A percentile compares a stretch with the other conserved stretches of the same genome.
These are phyloP conservation scores for Cercospora sojina DNA, from an alignment of 2,329 filamentous ascomycete species.

Conservation along the genomic window DNA sequence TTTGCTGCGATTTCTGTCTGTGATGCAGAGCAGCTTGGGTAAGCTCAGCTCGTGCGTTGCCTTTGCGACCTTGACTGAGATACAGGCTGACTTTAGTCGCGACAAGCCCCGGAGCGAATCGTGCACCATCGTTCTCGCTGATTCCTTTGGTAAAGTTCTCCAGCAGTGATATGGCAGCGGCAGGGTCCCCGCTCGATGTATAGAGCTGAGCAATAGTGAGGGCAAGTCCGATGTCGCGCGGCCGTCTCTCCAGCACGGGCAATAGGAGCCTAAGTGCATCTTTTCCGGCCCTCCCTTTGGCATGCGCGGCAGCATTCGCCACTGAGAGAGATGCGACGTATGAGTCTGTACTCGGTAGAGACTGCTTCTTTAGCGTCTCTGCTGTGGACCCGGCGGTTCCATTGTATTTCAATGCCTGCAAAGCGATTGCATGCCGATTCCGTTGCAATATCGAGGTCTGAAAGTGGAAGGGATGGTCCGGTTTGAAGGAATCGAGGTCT, in stretches of 20 bases:
- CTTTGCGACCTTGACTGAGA: conserved; percentile 69
- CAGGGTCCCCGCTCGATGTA: conserved; percentile 67
- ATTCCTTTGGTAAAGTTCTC: conserved; percentile 73
- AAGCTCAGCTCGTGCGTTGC: conserved; percentile 70
- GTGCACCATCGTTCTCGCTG: conserved; percentile 67
- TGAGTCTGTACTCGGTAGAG: conserved; percentile 42
- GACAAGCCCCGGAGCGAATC: conserved; percentile 81
- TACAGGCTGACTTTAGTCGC: conserved; percentile 79
- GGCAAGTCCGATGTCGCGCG: conserved; percentile 75
- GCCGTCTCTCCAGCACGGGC: conserved; percentile 68
- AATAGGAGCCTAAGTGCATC: conserved; percentile 68
- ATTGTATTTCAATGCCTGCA: conserved; percentile 66
- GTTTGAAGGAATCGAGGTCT: conserved; percentile 53
- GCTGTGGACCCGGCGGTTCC: conserved; percentile 61
- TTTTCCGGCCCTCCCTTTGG: conserved; percentile 62
- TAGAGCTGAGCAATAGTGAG: conserved; percentile 82
- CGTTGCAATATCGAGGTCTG: conserved; percentile 62
- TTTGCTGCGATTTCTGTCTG: conserved; percentile 59
- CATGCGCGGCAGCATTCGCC: conserved; percentile 72
- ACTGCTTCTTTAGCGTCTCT: conserved; percentile 49
- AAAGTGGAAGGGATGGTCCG: conserved; percentile 69
- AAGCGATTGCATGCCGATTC: conserved; percentile 63
- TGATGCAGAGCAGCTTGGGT: conserved; percentile 79
- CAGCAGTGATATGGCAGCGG: conserved; percentile 70
- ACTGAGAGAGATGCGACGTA: conserved; percentile 58